Base-by-base conservation (phyloP, 805 yeast genomes). In the Wickerhamomyces canadensis region DNA sequence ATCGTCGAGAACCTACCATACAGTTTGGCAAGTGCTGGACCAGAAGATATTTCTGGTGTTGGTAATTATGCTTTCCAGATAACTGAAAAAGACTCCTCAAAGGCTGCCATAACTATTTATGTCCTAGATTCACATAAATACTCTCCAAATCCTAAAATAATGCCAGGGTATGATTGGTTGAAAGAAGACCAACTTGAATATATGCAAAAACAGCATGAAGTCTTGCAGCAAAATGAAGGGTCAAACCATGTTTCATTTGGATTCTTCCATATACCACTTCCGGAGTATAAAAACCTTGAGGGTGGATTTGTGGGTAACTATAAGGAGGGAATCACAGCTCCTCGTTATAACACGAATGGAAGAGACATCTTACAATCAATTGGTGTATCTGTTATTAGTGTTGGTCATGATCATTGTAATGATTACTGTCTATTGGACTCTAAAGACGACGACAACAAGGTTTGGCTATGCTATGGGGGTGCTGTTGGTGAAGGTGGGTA, bases 401-500 rank as follows among this genome's bases (percentile, higher is more conserved):
- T 85, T 13, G 98, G 98, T 0, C 98, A 93, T 57, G 98, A 93
- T 54, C 98, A 93, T 58, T 84, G 87, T 49, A 93, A 93, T 59
- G 98, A 93, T 54, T 93, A 74, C 57, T 93, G 98, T 60, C 61
- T 85, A 41, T 60, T 69, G 35, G 83, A 84, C 46, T 57, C 65
- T 17, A 56, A 63, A n/a, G 49, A 54, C 2, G 41, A 48, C 6
- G 37, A 32, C 11, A 35, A 43, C 22, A 44, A 68, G 38, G 60
- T 82, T 23, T 86, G 95, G 95, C 63, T 93, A 24, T 93, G 98
- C 54, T 88, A 87, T 55, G 98, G 96, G 4, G 98, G 98, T 19
- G 94, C 80, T 1, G 71, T 75, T 5, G 98, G 98, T 13, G 94
- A 86, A 61, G 98, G 98, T 27, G 98, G 96, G 0, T 93, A 93